These are phyloP conservation scores for Cantharellus anzutake DNA, from an alignment of 768 basidiomycete genomes.

Conservation along the genomic window DNA sequence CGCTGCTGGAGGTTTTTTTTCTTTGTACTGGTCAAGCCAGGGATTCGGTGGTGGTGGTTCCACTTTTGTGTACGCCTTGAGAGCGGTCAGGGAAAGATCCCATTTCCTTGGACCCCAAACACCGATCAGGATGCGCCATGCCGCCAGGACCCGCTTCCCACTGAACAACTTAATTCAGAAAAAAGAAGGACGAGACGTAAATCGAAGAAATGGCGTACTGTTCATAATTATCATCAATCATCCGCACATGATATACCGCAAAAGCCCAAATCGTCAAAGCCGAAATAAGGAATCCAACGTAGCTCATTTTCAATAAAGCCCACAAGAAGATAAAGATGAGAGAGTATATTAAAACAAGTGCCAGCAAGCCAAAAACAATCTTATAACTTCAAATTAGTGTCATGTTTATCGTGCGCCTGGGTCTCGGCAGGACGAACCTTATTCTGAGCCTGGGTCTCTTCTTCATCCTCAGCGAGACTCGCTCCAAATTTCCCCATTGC, in stretches of 20 bases:
- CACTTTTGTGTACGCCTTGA: constrained; percentile 56
- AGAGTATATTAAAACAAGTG: constrained; percentile 66
- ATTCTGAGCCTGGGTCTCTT: constrained; percentile 93
- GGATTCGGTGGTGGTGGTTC: constrained; percentile 43
- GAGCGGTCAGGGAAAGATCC: constrained; percentile 59
- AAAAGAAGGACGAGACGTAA: neutral
- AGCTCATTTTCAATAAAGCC: constrained; percentile 62
- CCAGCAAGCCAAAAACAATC: constrained; percentile 55
- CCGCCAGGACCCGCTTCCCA: constrained; percentile 68
- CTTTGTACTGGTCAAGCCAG: constrained; percentile 32
- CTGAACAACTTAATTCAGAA: constrained; percentile 21
- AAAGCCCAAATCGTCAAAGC: constrained; percentile 52
- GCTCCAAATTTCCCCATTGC: constrained; percentile 60
- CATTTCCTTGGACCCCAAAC: constrained; percentile 76
- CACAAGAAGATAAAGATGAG: constrained; percentile 71
- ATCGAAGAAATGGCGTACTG: constrained; percentile 29
- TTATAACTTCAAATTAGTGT: neutral
- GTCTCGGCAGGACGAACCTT: constrained; percentile 27
- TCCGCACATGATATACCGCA: constrained; percentile 64
- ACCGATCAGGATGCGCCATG: constrained; percentile 94
- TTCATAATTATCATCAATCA: constrained; percentile 79
- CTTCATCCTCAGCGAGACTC: constrained; percentile 58
- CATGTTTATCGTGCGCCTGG: neutral
- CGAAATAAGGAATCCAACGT: constrained; percentile 54
- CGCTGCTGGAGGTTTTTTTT: constrained; percentile 6